Evolutionary conservation across 306 rosid genomes (phyloP).

Genomic region (Senna siamea): DNA sequence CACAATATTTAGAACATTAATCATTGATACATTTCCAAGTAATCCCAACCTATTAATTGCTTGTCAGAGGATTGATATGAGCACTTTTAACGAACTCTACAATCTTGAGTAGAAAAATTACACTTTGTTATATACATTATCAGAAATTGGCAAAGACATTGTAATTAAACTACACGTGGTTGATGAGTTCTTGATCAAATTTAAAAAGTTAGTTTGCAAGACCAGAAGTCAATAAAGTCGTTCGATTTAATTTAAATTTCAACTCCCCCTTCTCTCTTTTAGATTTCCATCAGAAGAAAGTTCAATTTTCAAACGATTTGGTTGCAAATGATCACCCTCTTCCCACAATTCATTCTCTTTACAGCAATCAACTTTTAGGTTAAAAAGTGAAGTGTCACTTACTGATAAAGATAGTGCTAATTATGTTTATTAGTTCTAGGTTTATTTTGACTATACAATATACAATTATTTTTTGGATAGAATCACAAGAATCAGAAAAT

Average conservation of each 20-base stretch:
- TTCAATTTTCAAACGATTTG: slow-evolving; percentile 51
- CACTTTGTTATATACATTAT: too few relatives aligned
- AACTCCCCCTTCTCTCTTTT: slow-evolving; percentile 32
- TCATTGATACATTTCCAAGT: too few relatives aligned
- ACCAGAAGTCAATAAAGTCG: slow-evolving; percentile 56
- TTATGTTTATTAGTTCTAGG: not conserved
- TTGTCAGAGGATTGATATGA: too few relatives aligned
- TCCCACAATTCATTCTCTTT: slow-evolving; percentile 19
- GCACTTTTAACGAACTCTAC: too few relatives aligned
- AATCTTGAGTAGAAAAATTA: too few relatives aligned
- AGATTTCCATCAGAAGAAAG: slow-evolving; percentile 39
- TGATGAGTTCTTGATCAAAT: slow-evolving; percentile 43
- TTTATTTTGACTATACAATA: too few relatives aligned
- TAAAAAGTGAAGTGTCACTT: slow-evolving; percentile 31
- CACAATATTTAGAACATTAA: too few relatives aligned
- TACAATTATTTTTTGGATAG: too few relatives aligned
- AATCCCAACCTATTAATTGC: too few relatives aligned
- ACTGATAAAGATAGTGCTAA: not conserved
- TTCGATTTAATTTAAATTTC: slow-evolving; percentile 52
- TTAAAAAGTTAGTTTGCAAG: slow-evolving; percentile 41
- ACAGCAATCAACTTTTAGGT: slow-evolving; percentile 32
- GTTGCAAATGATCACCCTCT: slow-evolving; percentile 33
- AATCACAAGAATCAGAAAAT: too few relatives aligned
- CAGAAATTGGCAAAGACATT: slow-evolving; percentile 36
- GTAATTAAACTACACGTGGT: slow-evolving; percentile 42